Evolutionary conservation across 2,329 filamentous ascomycete species (phyloP), one percentile per base, ranked within the genome.

Genomic region (Leptographium lundbergii): DNA sequence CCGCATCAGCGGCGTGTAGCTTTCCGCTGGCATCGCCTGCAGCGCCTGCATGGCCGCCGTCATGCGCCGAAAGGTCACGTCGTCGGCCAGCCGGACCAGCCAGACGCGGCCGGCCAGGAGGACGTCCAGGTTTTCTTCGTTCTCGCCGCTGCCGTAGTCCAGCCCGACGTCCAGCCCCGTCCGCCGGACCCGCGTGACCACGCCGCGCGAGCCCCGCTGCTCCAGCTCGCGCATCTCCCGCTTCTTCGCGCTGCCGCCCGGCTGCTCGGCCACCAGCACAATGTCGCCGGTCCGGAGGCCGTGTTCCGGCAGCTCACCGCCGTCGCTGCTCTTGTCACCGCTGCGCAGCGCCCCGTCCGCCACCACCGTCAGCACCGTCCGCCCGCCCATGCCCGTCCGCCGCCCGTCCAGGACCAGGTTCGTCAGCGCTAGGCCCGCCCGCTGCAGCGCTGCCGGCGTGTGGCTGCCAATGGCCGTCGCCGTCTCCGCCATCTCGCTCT

Each of bases 301-400:
- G 74, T 92, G 88, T 68, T 89, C 86, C 1, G 86, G 85, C 24
- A 92, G 74, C 62, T 84, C 29, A 34, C 54, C 56, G 5, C 45
- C 24, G 25, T 19, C 11, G 4, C 22, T 39, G n/a, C 27, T 19
- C n/a, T 53, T 24, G 19, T 14, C n/a, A 24, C 54, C 24, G 5
- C 45, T 3, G 2, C 47, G 19, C 4, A 81, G 77, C 2, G 96
- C 92, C 0, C 83, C 76, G 19, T 75, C 74, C 1, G 74, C 71
- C 1, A 74, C 76, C 6, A 99, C 82, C 70, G 96, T 91, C 4
- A 96, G 75, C 1, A 99, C 87, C 0, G 89, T 90, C 63, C 90
- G 88, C n/a, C 94, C 94, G 19, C 91, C 94, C 45, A 96, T 77
- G 0, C 94, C 94, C 0, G 94, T 99, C 34, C 91, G 86, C 68